Percentiles rank a stretch among this genome's conserved stretches.
These are phyloP conservation scores for Sporothrix inflata DNA, from an alignment of 2,329 filamentous ascomycete species.

Conservation along the genomic window DNA sequence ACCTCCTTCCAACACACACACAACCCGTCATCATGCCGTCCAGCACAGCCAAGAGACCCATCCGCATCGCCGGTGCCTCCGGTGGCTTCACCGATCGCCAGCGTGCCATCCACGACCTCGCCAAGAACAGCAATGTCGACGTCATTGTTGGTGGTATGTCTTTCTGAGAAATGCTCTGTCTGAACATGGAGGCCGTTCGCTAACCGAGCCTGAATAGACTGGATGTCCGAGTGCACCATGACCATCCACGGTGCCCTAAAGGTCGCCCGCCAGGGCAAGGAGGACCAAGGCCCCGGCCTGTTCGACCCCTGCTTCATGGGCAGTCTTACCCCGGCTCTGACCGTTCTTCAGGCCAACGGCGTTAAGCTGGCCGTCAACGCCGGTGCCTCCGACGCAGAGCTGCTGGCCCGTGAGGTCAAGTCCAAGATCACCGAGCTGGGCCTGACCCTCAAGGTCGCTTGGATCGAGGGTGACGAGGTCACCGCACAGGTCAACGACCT, in stretches of 20 bases:
- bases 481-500: constrained; percentile 33
- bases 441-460: constrained; percentile 40
- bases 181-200: not conserved
- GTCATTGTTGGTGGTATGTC: constrained; percentile 38
- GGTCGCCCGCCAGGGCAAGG: constrained; percentile 35
- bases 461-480: constrained; percentile 42
- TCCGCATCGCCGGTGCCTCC: constrained; percentile 48
- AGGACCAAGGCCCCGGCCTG: constrained; percentile 32
- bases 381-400: constrained; percentile 39
- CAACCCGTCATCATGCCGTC: constrained; percentile 20
- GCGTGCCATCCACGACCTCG: constrained; percentile 47
- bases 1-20: not conserved
- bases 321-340: constrained; percentile 39
- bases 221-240: constrained; percentile 43
- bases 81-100: constrained; percentile 50
- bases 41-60: constrained; percentile 39
- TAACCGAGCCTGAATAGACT: constrained; percentile 31
- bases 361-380: constrained; percentile 43
- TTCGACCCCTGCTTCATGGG: constrained; percentile 43
- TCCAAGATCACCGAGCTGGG: constrained; percentile 35
- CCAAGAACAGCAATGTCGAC: constrained; percentile 44
- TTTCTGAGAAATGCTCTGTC: no score
- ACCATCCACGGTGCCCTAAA: constrained; percentile 40
- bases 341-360: constrained; percentile 36
- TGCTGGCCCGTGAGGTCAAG: constrained; percentile 32